Evolutionary conservation across 148 eudicot genomes (phyloP), one percentile per base, ranked within the genome.

Genomic region (Rhododendron simsii): DNA sequence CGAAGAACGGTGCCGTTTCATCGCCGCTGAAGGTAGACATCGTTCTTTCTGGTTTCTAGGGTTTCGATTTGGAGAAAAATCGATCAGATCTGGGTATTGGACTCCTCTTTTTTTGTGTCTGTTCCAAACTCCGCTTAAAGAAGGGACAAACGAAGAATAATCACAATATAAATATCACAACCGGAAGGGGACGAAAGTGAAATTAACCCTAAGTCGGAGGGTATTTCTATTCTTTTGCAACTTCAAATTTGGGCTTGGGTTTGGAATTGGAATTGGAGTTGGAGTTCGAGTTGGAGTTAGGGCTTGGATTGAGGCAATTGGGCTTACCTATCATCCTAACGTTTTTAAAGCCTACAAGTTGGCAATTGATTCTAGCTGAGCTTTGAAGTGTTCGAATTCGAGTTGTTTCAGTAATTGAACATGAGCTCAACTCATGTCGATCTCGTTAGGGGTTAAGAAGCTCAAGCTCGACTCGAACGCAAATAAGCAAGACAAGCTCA

Each of bases 1-100:
- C 86, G 81, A 84, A 84, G 86, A 84, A 84, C 8, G 86, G 86
- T 23, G 86, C 86, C 16, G 81, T 84, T 76, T 84, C 86, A 76
- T 84, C 86, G 37, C 86, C 86, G 81, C 81, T 84, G 86, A 76
- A 84, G 21, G 41, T 21, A 20, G 86, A n/a, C 86, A 84, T 84
- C 78, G 28, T 84, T 9, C 4, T 7, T 37, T 21, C 69, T 71
- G 76, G 47, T 82, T 47, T 39, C 69, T 35, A 71, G 76, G 76
- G 76, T 71, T 71, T 71, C 20, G 39, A 71, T 15, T 28, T 1
- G 39, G 41, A 30, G 41, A 30, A 4, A 33, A 71, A 33, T 71
- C 4, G 41, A 71, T 71, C 76, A 71, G 76, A 71, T 71, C 76
- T 71, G 76, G 16, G 76, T 2, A 71, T 30, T 71, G 76, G 5